These are phyloP conservation scores for Exidia glandulosa DNA, from an alignment of 768 basidiomycete species.

Conservation along the genomic window DNA sequence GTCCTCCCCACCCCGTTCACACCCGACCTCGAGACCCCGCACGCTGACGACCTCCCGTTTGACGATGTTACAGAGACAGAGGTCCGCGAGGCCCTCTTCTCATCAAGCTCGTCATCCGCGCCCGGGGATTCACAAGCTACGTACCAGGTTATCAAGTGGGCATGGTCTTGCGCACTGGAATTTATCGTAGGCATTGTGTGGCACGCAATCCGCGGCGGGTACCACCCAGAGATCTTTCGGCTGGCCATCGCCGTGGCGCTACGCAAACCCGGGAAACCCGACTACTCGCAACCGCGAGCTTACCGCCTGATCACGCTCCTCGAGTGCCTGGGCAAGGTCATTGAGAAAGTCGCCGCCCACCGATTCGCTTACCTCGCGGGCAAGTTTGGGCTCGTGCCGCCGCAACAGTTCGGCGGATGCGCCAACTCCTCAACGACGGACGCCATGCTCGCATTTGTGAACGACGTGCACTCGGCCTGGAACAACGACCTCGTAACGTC, in stretches of 20 bases:
- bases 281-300: conserved; percentile 23
- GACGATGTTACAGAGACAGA: background rate
- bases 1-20: background rate
- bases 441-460: conserved; percentile 10
- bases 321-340: conserved; percentile 24
- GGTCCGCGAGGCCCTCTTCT: background rate
- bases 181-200: background rate
- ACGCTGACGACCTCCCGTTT: background rate
- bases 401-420: conserved; percentile 18
- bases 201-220: background rate
- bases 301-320: conserved; percentile 26
- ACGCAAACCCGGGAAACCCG: conserved; percentile 24
- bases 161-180: background rate
- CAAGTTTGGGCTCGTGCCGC: conserved; percentile 15
- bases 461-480: conserved; percentile 9
- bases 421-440: conserved; percentile 7
- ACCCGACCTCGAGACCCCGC: background rate
- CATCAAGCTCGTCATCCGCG: background rate
- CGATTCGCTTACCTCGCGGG: conserved; percentile 15
- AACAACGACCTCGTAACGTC: conserved; percentile 7
- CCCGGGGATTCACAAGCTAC: background rate
- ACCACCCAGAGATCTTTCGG: conserved; percentile 12
- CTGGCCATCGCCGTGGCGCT: conserved; percentile 22
- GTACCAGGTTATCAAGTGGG: background rate
- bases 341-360: conserved; percentile 18